Conservation (phyloP, 345 rosid species). For the Arabis hirsuta region DNA sequence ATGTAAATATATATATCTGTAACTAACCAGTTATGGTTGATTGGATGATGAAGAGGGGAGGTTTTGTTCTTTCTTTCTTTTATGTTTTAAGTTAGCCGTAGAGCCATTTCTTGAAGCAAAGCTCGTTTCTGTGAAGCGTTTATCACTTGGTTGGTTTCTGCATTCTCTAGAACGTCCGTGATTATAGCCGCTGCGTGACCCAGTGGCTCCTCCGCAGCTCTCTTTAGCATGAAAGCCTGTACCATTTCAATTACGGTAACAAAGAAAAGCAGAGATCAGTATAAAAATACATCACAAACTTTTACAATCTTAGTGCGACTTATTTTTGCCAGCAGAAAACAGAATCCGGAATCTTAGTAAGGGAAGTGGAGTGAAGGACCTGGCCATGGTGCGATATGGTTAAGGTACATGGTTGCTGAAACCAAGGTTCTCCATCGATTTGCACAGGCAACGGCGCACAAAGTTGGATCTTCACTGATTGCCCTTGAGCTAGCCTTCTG, state of each 20-base stretch:
- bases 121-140: slow-evolving; percentile 87
- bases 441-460: slow-evolving; percentile 85
- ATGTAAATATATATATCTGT: slow-evolving; percentile 12
- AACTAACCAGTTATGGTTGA: slow-evolving; percentile 33
- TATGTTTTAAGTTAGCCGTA: slow-evolving; percentile 62
- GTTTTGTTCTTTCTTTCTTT: slow-evolving; percentile 3
- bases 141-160: slow-evolving; percentile 80
- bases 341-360: slow-evolving; percentile 2
- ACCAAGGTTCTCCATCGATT: slow-evolving; percentile 98
- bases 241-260: neutral
- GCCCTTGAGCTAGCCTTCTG: slow-evolving; percentile 96
- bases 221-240: slow-evolving; percentile 96
- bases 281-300: neutral
- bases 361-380: slow-evolving; percentile 47
- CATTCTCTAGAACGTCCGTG: slow-evolving; percentile 88
- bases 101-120: slow-evolving; percentile 97
- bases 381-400: slow-evolving; percentile 89
- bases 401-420: slow-evolving; percentile 79
- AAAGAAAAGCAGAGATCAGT: slow-evolving; percentile 11
- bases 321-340: neutral
- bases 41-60: slow-evolving; percentile 18
- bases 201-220: slow-evolving; percentile 87
- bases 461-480: slow-evolving; percentile 82
- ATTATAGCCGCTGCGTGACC: slow-evolving; percentile 97
- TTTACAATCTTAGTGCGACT: neutral